These are phyloP conservation scores for Aspergillaceae sp. DNA, from an alignment of 2,329 filamentous ascomycete genomes.

Conservation along the genomic window DNA sequence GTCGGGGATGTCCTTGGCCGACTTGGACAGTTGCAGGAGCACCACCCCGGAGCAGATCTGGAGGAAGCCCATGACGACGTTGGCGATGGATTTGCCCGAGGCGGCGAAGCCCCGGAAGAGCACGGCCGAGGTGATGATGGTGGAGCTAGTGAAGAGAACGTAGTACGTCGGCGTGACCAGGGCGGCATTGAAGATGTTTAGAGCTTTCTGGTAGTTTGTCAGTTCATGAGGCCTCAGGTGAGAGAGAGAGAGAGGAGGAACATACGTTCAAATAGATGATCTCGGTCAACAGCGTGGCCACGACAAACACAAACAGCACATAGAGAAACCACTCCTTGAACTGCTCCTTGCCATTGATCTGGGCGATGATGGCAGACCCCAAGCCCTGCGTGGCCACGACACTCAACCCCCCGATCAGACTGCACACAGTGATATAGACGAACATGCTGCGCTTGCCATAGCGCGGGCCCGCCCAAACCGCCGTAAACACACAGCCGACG, in stretches of 20 bases:
- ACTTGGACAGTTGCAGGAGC: slow-evolving; percentile 91
- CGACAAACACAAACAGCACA: slow-evolving; percentile 80
- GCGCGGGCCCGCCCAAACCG: slow-evolving; percentile 71
- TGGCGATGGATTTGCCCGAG: slow-evolving; percentile 67
- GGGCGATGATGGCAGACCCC: slow-evolving; percentile 81
- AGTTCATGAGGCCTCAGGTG: not conserved
- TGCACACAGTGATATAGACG: slow-evolving; percentile 94
- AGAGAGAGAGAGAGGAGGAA: slow-evolving; percentile 14
- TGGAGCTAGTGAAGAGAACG: slow-evolving; percentile 93
- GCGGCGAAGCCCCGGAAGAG: slow-evolving; percentile 93
- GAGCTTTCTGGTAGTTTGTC: slow-evolving; percentile 66
- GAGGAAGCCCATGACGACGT: slow-evolving; percentile 86
- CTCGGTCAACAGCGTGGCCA: slow-evolving; percentile 80
- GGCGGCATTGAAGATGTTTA: slow-evolving; percentile 94
- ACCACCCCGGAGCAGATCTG: slow-evolving; percentile 91
- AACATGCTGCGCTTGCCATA: slow-evolving; percentile 98
- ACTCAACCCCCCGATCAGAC: slow-evolving; percentile 84
- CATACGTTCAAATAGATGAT: slow-evolving; percentile 93
- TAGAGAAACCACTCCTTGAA: slow-evolving; percentile 98
- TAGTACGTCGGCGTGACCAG: slow-evolving; percentile 98
- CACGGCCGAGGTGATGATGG: slow-evolving; percentile 86
- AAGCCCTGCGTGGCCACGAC: slow-evolving; percentile 92
- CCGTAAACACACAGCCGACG: slow-evolving; percentile 60
- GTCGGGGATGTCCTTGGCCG: slow-evolving; percentile 93
- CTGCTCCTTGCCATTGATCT: slow-evolving; percentile 70